These are phyloP conservation scores for Angophora floribunda DNA, from an alignment of 345 rosid genomes.

Conservation along the genomic window DNA sequence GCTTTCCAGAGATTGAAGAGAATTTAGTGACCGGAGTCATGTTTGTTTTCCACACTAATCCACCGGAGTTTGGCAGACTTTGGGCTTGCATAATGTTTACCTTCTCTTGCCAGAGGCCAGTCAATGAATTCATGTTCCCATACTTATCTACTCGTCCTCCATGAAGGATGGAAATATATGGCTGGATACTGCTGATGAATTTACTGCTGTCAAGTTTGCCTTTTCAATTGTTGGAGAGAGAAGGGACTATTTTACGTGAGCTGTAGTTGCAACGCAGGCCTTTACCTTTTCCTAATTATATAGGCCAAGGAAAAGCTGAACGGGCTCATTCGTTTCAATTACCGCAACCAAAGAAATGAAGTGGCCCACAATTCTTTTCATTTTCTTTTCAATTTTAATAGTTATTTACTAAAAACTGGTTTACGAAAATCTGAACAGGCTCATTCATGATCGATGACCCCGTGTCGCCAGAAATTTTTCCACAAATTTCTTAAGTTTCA, in stretches of 20 bases:
- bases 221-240: not conserved
- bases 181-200: not conserved
- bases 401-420: not conserved
- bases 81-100: not conserved
- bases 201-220: not conserved
- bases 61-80: not conserved
- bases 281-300: not conserved
- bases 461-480: not conserved
- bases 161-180: not conserved
- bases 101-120: not conserved
- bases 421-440: not conserved
- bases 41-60: not conserved
- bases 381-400: no score
- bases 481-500: not conserved
- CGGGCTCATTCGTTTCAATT: not conserved
- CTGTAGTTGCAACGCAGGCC: not conserved
- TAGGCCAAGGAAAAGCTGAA: not conserved
- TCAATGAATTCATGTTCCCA: not conserved
- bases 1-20: not conserved
- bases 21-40: not conserved
- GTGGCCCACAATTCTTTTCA: not conserved
- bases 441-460: not conserved
- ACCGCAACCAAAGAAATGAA: not conserved
- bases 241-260: not conserved
- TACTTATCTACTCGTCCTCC: not conserved